These are phyloP conservation scores for Colletotrichum gloeosporioides DNA, from an alignment of 2,329 filamentous ascomycete genomes.

Conservation along the genomic window DNA sequence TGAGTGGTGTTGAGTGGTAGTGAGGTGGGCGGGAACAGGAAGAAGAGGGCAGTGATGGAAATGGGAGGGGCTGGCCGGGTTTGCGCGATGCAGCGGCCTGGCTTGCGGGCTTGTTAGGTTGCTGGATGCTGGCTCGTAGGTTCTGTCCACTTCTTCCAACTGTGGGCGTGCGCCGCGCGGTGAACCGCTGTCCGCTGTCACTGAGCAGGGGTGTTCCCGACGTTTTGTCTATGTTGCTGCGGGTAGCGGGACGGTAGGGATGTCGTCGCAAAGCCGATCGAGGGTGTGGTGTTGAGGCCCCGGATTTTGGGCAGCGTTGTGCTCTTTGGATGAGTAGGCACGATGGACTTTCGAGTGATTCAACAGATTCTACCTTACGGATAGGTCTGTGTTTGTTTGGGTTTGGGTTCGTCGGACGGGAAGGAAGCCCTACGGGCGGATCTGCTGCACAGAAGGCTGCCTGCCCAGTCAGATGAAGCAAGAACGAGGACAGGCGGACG, in stretches of 20 bases:
- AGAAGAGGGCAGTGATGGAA: neutral
- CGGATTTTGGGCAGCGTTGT: neutral
- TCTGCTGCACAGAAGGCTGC: neutral
- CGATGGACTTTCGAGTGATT: neutral
- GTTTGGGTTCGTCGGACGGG: neutral
- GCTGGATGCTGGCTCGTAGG: neutral
- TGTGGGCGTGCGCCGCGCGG: constrained; percentile 8
- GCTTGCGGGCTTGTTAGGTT: neutral
- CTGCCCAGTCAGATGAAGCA: neutral
- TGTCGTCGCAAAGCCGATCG: constrained; percentile 10
- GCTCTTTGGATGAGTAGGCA: neutral
- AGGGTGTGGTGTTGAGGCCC: constrained; percentile 3
- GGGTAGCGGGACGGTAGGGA: constrained; percentile 20
- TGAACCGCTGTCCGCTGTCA: constrained; percentile 4
- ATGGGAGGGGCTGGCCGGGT: constrained; percentile 19
- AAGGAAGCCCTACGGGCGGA: neutral
- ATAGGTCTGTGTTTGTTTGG: neutral
- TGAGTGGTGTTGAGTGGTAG: neutral
- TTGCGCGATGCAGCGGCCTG: neutral
- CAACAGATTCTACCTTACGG: neutral
- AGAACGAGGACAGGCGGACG: neutral
- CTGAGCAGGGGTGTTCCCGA: constrained; percentile 13
- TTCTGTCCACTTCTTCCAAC: constrained; percentile 3
- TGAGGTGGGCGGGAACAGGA: neutral
- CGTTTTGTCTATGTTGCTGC: constrained; percentile 17